Evolutionary conservation across 352 stramenopile genomes (phyloP).

Genomic region (Phytopythium litorale): DNA sequence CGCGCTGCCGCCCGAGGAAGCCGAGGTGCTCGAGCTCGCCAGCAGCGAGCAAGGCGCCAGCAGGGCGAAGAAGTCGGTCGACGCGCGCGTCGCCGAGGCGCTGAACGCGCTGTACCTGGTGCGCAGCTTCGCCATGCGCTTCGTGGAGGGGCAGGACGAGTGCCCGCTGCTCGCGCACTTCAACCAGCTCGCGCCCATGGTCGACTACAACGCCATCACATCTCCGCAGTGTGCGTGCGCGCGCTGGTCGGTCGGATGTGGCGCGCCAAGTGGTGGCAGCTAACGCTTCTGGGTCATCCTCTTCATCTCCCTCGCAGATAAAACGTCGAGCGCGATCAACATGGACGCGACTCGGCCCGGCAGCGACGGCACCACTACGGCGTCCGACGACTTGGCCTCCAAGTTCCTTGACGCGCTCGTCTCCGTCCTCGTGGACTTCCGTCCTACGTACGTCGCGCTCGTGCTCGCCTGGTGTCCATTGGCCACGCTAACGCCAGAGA

Average conservation of each 20-base stretch:
- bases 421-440: slow-evolving; percentile 50
- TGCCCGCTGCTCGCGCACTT: slow-evolving; percentile 61
- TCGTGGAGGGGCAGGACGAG: slow-evolving; percentile 67
- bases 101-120: slow-evolving; percentile 74
- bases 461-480: not conserved
- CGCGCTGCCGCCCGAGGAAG: slow-evolving; percentile 46
- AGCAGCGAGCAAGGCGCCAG: slow-evolving; percentile 5
- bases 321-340: slow-evolving; percentile 25
- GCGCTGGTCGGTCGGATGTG: no score
- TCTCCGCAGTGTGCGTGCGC: not conserved
- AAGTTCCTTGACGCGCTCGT: slow-evolving; percentile 68
- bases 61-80: slow-evolving; percentile 28
- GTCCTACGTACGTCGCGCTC: slow-evolving; percentile 42
- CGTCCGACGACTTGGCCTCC: slow-evolving; percentile 54
- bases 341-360: slow-evolving; percentile 15
- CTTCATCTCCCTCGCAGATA: slow-evolving; percentile 18
- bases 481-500: not conserved
- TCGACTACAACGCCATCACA: slow-evolving; percentile 9
- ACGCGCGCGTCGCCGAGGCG: slow-evolving; percentile 43
- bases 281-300: not conserved
- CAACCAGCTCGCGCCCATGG: slow-evolving; percentile 25
- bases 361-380: slow-evolving; percentile 13
- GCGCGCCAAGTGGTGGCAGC: not conserved
- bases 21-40: slow-evolving; percentile 28
- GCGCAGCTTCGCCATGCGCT: slow-evolving; percentile 67